Conservation (phyloP, 2,329 filamentous ascomycete species). For the Aspergillus flavus region DNA sequence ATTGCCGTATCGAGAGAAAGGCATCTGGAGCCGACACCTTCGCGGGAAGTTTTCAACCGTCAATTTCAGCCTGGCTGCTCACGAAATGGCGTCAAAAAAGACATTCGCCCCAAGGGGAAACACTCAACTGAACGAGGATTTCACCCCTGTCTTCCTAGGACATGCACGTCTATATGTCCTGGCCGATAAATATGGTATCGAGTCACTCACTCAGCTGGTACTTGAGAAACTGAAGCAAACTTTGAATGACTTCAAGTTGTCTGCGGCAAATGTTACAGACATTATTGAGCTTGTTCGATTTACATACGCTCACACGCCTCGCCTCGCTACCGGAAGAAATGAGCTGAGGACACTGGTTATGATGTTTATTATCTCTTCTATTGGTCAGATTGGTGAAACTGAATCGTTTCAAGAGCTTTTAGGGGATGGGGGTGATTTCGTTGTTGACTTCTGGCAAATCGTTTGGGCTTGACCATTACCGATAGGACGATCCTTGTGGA, state of each 20-base stretch:
- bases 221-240: slow-evolving; percentile 37
- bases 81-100: not conserved
- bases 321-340: not conserved
- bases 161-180: slow-evolving; percentile 45
- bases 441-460: slow-evolving; percentile 17
- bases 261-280: slow-evolving; percentile 26
- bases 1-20: slow-evolving; percentile 10
- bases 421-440: slow-evolving; percentile 22
- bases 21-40: slow-evolving; percentile 13
- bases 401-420: slow-evolving; percentile 18
- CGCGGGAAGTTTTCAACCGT: slow-evolving; percentile 3
- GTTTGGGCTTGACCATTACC: not conserved
- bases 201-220: slow-evolving; percentile 32
- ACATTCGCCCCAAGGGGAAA: slow-evolving; percentile 20
- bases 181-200: slow-evolving; percentile 44
- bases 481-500: too few relatives aligned
- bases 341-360: slow-evolving; percentile 23
- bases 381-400: slow-evolving; percentile 18
- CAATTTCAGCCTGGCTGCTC: not conserved
- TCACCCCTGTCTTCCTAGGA: slow-evolving; percentile 40
- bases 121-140: slow-evolving; percentile 24
- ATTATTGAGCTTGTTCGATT: slow-evolving; percentile 40
- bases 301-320: slow-evolving; percentile 38
- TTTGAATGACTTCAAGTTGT: slow-evolving; percentile 34
- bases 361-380: slow-evolving; percentile 27